Conservation (phyloP, 2,329 filamentous ascomycete species). For the Cladosporium sp. region DNA sequence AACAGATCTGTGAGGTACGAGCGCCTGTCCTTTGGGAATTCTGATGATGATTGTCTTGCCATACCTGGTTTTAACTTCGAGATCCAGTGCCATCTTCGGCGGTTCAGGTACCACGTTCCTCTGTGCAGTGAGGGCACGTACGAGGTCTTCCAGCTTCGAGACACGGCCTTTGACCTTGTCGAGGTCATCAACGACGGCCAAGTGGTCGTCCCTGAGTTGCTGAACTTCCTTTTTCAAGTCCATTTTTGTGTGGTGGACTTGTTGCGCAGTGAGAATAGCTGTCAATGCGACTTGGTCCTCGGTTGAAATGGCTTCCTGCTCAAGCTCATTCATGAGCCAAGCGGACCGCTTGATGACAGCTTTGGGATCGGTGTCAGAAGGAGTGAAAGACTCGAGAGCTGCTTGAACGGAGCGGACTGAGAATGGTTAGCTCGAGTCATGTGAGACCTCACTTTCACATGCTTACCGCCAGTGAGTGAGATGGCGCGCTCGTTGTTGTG, state of each 20-base stretch:
- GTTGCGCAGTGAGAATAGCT: not conserved
- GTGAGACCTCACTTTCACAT: not conserved
- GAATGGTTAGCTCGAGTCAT: not conserved
- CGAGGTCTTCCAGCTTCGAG: constrained; percentile 19
- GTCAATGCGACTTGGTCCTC: constrained; percentile 7
- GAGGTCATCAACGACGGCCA: not conserved
- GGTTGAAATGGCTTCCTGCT: not conserved
- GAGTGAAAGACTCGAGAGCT: not conserved
- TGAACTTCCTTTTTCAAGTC: not conserved
- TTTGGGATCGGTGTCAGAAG: not conserved
- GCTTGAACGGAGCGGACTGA: not conserved
- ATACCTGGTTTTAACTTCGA: constrained; percentile 18
- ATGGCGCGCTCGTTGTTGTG: not conserved
- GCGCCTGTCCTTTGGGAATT: constrained; percentile 20
- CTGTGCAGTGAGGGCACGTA: constrained; percentile 21
- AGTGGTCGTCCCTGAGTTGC: not conserved
- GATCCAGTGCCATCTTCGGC: constrained; percentile 15
- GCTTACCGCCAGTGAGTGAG: not conserved
- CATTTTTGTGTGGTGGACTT: not conserved
- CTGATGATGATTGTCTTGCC: constrained; percentile 19
- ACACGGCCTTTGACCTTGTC: constrained; percentile 13
- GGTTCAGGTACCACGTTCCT: not conserved
- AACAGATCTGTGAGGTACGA: not conserved
- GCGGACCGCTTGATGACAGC: not conserved
- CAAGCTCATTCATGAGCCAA: constrained; percentile 2